These are phyloP conservation scores for Apophysomyces variabilis DNA, from an alignment of 371 early-diverging fungal genomes.

Conservation along the genomic window DNA sequence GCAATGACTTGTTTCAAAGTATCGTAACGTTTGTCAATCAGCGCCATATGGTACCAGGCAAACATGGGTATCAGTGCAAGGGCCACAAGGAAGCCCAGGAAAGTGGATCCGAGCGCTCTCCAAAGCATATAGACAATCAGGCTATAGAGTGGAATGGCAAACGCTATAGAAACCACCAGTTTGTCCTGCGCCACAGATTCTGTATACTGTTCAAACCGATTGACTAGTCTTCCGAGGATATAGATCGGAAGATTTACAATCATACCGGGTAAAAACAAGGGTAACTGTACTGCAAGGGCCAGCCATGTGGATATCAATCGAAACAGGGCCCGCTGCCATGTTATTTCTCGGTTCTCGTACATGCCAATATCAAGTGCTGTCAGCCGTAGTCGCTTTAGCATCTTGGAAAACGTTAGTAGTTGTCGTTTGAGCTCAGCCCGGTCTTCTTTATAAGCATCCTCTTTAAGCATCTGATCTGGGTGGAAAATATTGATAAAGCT, in stretches of 20 bases:
- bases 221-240: constrained; percentile 45
- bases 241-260: constrained; percentile 61
- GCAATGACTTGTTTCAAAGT: constrained; percentile 49
- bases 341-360: constrained; percentile 50
- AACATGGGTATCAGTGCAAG: constrained; percentile 44
- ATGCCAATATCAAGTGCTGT: constrained; percentile 48
- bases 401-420: constrained; percentile 41
- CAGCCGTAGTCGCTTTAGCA: constrained; percentile 41
- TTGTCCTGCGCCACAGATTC: constrained; percentile 63
- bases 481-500: constrained; percentile 43
- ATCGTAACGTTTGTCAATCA: constrained; percentile 56
- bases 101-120: constrained; percentile 34
- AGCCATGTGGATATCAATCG: constrained; percentile 42
- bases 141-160: constrained; percentile 46
- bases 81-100: constrained; percentile 33
- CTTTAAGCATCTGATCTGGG: constrained; percentile 21
- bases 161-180: constrained; percentile 37
- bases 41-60: constrained; percentile 55
- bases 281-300: constrained; percentile 48
- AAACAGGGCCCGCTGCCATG: constrained; percentile 35
- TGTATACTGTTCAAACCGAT: constrained; percentile 52
- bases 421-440: constrained; percentile 37
- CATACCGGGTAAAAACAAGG: constrained; percentile 60
- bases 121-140: constrained; percentile 38
- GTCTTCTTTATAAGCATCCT: constrained; percentile 16